Evolutionary conservation across 2,329 filamentous ascomycete genomes (phyloP).

Genomic region (Phaeosphaeria sp.): DNA sequence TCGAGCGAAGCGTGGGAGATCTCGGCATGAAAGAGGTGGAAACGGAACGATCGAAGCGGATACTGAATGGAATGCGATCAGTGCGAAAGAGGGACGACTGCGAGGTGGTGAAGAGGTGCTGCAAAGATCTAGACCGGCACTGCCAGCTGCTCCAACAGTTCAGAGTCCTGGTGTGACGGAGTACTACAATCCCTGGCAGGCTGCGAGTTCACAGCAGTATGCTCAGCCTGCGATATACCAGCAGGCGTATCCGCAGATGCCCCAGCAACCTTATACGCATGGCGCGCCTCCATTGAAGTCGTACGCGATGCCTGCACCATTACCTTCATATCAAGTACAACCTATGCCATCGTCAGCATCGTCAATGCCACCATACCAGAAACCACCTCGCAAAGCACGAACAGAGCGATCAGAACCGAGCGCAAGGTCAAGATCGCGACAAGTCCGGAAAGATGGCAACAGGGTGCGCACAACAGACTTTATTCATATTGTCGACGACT

Average conservation of each 20-base stretch:
- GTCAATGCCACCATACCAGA: slow-evolving; percentile 7
- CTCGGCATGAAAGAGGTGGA: background rate
- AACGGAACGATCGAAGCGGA: background rate
- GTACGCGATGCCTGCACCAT: background rate
- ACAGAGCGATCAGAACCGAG: slow-evolving; percentile 2
- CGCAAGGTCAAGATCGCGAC: background rate
- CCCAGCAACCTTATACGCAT: background rate
- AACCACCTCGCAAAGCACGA: slow-evolving; percentile 2
- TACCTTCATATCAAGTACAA: background rate
- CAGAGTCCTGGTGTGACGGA: background rate
- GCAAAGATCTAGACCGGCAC: background rate
- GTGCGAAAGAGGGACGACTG: background rate
- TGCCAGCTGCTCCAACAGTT: background rate
- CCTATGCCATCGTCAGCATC: background rate
- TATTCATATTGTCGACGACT: slow-evolving; percentile 30
- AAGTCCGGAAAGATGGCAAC: background rate
- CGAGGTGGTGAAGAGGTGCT: background rate
- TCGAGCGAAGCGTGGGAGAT: background rate
- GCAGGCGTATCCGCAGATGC: background rate
- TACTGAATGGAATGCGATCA: background rate
- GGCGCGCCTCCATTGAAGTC: background rate
- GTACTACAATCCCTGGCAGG: slow-evolving; percentile 4
- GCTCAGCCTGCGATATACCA: background rate
- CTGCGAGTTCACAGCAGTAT: background rate
- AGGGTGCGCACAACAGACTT: slow-evolving; percentile 19